Percentiles rank a stretch among this genome's conserved stretches.
Conservation (phyloP, 2,329 filamentous ascomycete genomes). For the Sordariomycetes sp. region DNA sequence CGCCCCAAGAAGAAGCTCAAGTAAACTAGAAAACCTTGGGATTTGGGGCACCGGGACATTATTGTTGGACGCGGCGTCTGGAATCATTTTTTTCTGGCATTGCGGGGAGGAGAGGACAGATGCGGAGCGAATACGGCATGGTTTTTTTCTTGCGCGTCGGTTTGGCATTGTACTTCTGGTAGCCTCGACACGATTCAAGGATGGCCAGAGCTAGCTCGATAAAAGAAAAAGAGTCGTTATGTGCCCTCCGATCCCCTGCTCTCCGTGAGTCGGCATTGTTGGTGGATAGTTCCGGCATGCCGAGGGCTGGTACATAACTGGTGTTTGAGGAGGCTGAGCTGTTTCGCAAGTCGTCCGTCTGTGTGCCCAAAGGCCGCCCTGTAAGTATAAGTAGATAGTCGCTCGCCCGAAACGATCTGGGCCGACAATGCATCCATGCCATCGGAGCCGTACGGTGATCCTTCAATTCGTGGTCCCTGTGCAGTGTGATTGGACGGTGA, state of each 20-base stretch:
- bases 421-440: neutral
- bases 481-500: neutral
- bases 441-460: neutral
- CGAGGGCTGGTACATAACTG: too few species aligned
- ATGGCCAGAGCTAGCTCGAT: slow-evolving; percentile 1
- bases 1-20: slow-evolving; percentile 99
- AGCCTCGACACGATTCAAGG: neutral
- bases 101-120: slow-evolving; percentile 13
- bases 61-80: slow-evolving; percentile 29
- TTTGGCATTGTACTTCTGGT: neutral
- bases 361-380: neutral
- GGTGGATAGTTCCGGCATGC: too few species aligned
- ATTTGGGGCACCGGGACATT: slow-evolving; percentile 3
- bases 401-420: neutral
- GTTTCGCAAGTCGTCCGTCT: neutral
- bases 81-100: slow-evolving; percentile 21
- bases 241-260: neutral
- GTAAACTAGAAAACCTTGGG: slow-evolving; percentile 25
- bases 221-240: neutral
- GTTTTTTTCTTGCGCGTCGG: neutral
- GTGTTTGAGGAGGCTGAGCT: too few species aligned
- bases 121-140: slow-evolving; percentile 16
- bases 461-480: neutral
- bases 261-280: neutral
- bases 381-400: neutral